Evolutionary conservation across 495 filamentous ascomycete species (phyloP).

Genomic region (Aspergillus avenaceus): DNA sequence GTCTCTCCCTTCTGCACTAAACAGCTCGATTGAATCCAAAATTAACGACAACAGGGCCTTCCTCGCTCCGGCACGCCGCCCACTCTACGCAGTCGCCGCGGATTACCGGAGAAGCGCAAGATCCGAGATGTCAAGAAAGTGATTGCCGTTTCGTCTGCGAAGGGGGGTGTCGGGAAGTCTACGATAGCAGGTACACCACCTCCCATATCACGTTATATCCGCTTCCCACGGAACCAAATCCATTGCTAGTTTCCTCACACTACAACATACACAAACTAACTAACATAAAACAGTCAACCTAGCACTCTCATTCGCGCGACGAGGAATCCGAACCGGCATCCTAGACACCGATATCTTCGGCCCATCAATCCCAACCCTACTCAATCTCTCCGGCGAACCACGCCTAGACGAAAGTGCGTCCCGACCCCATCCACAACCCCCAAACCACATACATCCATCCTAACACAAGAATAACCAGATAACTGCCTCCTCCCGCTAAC

Average conservation of each 20-base stretch:
- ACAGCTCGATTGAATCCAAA: too few relatives aligned
- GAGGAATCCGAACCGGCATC: slow-evolving; percentile 76
- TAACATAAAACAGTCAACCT: slow-evolving; percentile 62
- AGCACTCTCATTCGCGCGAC: slow-evolving; percentile 76
- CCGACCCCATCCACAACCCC: neutral
- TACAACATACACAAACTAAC: neutral
- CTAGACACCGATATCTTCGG: slow-evolving; percentile 97
- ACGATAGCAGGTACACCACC: slow-evolving; percentile 70
- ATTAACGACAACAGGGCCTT: slow-evolving; percentile 57
- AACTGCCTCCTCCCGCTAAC: slow-evolving; percentile 82
- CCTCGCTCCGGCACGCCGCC: slow-evolving; percentile 71
- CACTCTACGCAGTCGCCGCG: slow-evolving; percentile 72
- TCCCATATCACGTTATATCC: neutral
- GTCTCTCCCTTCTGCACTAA: slow-evolving; percentile 6
- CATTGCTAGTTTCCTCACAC: too few relatives aligned
- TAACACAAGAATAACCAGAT: slow-evolving; percentile 37
- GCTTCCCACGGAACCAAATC: too few relatives aligned
- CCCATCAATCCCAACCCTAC: slow-evolving; percentile 85
- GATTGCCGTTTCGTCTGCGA: slow-evolving; percentile 89
- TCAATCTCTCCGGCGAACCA: slow-evolving; percentile 74
- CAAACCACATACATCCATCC: neutral
- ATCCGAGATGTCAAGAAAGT: slow-evolving; percentile 82
- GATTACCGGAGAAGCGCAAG: slow-evolving; percentile 72
- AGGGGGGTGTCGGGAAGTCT: slow-evolving; percentile 94
- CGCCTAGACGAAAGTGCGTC: slow-evolving; percentile 56